Conservation (phyloP, 2,329 filamentous ascomycete genomes). For the Sphaerulina musiva region DNA sequence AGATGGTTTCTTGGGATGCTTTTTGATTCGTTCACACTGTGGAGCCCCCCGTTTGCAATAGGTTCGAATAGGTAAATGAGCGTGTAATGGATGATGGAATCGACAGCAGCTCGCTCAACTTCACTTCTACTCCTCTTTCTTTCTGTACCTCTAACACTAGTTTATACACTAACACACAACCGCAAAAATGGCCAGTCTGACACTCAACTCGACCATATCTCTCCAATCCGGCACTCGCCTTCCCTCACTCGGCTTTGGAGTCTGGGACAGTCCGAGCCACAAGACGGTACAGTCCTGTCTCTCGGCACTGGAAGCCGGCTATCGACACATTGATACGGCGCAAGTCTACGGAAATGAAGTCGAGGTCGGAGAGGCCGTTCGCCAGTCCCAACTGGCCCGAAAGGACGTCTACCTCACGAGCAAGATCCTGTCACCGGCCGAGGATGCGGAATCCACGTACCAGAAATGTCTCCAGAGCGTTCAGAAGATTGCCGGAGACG, state of each 20-base stretch:
- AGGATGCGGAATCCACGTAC: slow-evolving; percentile 54
- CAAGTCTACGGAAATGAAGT: slow-evolving; percentile 64
- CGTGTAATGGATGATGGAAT: neutral
- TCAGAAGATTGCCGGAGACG: slow-evolving; percentile 50
- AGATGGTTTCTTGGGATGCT: neutral
- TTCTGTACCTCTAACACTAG: too few relatives aligned
- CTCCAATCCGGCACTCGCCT: slow-evolving; percentile 48
- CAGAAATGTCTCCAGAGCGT: slow-evolving; percentile 56
- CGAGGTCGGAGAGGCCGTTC: slow-evolving; percentile 60
- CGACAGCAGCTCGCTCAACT: neutral
- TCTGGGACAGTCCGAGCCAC: slow-evolving; percentile 50
- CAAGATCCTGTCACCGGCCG: slow-evolving; percentile 56
- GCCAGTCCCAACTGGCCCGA: slow-evolving; percentile 49
- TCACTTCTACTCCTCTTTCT: neutral
- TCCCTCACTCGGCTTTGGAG: slow-evolving; percentile 64
- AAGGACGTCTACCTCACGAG: slow-evolving; percentile 62
- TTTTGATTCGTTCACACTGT: neutral
- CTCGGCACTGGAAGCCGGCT: slow-evolving; percentile 52
- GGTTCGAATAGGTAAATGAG: too few relatives aligned
- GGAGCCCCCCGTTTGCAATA: neutral
- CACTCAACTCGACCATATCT: neutral
- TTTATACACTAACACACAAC: too few relatives aligned
- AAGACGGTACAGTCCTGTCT: slow-evolving; percentile 48
- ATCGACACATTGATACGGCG: slow-evolving; percentile 61
- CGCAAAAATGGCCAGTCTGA: neutral